These are phyloP conservation scores for Nitzschia inconspicua DNA, from an alignment of 108 stramenopile species.

Conservation along the genomic window DNA sequence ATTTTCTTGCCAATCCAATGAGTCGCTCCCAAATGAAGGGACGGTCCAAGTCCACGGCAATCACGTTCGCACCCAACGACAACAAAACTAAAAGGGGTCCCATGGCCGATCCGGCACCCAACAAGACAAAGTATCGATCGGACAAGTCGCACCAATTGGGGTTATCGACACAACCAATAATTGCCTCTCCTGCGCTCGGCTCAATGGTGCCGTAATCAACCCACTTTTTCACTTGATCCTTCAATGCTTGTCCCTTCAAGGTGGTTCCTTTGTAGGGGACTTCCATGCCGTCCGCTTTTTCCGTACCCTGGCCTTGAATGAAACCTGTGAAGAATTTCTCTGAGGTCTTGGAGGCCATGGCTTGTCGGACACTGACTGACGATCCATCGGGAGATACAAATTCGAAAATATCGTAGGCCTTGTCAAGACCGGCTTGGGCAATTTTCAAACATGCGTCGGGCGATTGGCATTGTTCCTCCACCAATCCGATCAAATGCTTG, in stretches of 20 bases:
- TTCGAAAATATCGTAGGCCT: slow-evolving; percentile 88
- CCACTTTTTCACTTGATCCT: slow-evolving; percentile 87
- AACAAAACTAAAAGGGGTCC: slow-evolving; percentile 93
- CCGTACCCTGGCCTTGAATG: slow-evolving; percentile 61
- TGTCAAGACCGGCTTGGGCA: slow-evolving; percentile 89
- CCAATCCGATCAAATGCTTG: slow-evolving; percentile 84
- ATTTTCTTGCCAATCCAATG: slow-evolving; percentile 74
- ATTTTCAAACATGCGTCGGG: slow-evolving; percentile 84
- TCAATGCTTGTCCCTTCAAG: slow-evolving; percentile 77
- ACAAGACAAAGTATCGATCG: slow-evolving; percentile 91
- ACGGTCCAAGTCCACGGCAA: slow-evolving; percentile 95
- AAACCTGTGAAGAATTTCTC: slow-evolving; percentile 81
- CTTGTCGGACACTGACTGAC: slow-evolving; percentile 64
- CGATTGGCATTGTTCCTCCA: slow-evolving; percentile 77
- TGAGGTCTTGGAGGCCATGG: slow-evolving; percentile 78
- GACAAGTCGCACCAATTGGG: slow-evolving; percentile 84
- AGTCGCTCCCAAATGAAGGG: slow-evolving; percentile 89
- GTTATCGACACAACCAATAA: slow-evolving; percentile 79
- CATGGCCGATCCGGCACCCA: slow-evolving; percentile 98
- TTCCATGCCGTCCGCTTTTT: slow-evolving; percentile 47
- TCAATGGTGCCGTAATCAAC: slow-evolving; percentile 95
- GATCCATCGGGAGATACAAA: slow-evolving; percentile 86
- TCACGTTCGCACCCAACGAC: slow-evolving; percentile 92
- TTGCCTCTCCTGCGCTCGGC: slow-evolving; percentile 90
- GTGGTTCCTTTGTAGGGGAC: slow-evolving; percentile 91